These are phyloP conservation scores for Hypholoma sublateritium DNA, from an alignment of 768 basidiomycete species.

Conservation along the genomic window DNA sequence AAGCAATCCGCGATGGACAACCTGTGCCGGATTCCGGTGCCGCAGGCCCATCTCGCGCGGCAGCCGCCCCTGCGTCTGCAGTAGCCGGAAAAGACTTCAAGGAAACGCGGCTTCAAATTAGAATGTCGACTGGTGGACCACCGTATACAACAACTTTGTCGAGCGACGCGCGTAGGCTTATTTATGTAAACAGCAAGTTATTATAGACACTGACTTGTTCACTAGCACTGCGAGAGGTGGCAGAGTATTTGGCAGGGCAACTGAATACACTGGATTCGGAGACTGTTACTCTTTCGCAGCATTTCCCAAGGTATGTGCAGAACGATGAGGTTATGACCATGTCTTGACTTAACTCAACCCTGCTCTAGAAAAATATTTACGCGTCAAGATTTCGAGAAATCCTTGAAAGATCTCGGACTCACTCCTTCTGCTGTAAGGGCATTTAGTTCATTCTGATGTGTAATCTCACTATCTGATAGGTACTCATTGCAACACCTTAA, in stretches of 20 bases:
- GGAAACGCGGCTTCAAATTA: constrained; percentile 88
- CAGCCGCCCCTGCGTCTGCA: constrained; percentile 34
- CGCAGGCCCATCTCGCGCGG: constrained; percentile 30
- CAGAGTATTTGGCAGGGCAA: constrained; percentile 84
- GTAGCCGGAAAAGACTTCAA: constrained; percentile 75
- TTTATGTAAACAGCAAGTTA: background rate
- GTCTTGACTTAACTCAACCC: background rate
- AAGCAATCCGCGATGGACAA: constrained; percentile 84
- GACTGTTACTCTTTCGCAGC: constrained; percentile 72
- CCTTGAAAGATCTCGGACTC: constrained; percentile 79
- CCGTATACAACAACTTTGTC: constrained; percentile 79
- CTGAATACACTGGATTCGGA: constrained; percentile 68
- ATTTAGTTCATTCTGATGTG: background rate
- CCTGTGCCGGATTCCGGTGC: constrained; percentile 26
- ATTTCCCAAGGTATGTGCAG: constrained; percentile 75
- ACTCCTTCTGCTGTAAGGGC: constrained; percentile 84
- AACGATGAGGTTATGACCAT: background rate
- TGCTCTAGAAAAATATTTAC: constrained; percentile 72
- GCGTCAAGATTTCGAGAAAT: constrained; percentile 72
- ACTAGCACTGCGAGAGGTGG: constrained; percentile 79
- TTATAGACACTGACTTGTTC: background rate
- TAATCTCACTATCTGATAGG: constrained; percentile 30
- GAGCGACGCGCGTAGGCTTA: constrained; percentile 71
- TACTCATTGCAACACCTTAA: constrained; percentile 51
- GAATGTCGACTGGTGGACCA: constrained; percentile 76